phyloP scores from a whole-genome alignment of 2,329 filamentous ascomycete genomes.

The Cladosporium oxysporum region DNA sequence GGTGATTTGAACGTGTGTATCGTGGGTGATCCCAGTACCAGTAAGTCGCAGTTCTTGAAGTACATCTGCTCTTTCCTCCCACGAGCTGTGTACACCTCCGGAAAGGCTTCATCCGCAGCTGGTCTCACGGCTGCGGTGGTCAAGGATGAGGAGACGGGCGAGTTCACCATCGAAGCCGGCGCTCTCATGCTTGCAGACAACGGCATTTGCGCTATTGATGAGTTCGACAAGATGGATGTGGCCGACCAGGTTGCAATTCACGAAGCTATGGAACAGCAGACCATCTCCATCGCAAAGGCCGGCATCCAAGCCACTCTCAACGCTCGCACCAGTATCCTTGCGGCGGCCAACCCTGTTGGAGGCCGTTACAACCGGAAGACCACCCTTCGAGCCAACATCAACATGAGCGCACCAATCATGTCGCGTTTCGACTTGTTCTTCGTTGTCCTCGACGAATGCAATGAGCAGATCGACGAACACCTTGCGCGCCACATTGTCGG shows the following conservation, averaged over 20 bases:
- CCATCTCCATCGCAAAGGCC: constrained; percentile 97
- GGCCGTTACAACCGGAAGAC: constrained; percentile 97
- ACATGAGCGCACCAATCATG: constrained; percentile 99
- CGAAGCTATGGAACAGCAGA: constrained; percentile 99
- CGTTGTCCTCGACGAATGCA: constrained; percentile 94
- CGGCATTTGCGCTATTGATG: constrained; percentile 96
- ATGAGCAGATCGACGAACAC: constrained; percentile 85
- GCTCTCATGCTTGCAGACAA: constrained; percentile 97
- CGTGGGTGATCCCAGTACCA: constrained; percentile 94
- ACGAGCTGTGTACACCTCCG: constrained; percentile 93
- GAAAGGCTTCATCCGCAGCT: constrained; percentile 94
- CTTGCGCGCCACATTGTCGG: constrained; percentile 92
- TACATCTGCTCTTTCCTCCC: constrained; percentile 98
- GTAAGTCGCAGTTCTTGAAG: constrained; percentile 97
- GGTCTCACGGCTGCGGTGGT: constrained; percentile 96
- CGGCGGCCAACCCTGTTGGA: constrained; percentile 92
- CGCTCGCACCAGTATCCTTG: constrained; percentile 90
- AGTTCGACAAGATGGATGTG: constrained; percentile 99
- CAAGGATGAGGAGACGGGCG: constrained; percentile 97
- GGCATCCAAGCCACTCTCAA: constrained; percentile 98
- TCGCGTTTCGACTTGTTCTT: constrained; percentile 99
- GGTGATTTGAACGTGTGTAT: constrained; percentile 99
- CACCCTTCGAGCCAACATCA: constrained; percentile 90
- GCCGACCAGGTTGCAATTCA: constrained; percentile 97
- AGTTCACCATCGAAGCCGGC: constrained; percentile 98